phyloP scores from a whole-genome alignment of 805 yeast genomes.

The Kodamaea neixiangensis region DNA sequence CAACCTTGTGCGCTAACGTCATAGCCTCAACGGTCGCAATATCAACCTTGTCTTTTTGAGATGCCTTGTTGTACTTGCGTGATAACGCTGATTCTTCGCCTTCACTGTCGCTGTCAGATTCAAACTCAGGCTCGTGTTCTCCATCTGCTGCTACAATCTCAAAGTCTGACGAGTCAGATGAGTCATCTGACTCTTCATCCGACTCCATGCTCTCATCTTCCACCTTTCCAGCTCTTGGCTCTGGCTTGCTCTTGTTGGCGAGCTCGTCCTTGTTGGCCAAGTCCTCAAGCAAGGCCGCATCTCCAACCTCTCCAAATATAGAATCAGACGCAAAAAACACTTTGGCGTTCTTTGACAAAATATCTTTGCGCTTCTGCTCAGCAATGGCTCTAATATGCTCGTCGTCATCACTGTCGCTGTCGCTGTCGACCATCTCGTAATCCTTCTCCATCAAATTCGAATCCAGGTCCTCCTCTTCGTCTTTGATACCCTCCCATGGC shows the following conservation, averaged over 20 bases:
- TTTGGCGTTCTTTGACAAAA: constrained; percentile 37
- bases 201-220: constrained; percentile 8
- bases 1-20: constrained; percentile 97
- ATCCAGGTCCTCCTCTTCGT: constrained; percentile 44
- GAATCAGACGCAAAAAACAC: constrained; percentile 43
- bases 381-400: constrained; percentile 60
- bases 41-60: constrained; percentile 68
- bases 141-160: constrained; percentile 41
- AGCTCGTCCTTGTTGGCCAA: constrained; percentile 27
- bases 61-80: constrained; percentile 37
- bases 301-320: constrained; percentile 43
- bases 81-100: constrained; percentile 39
- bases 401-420: constrained; percentile 64
- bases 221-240: constrained; percentile 13
- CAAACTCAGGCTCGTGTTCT: constrained; percentile 33
- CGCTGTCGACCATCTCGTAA: constrained; percentile 45
- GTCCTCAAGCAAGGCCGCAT: constrained; percentile 50
- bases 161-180: constrained; percentile 45
- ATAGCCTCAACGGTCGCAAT: constrained; percentile 93
- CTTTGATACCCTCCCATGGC: constrained; percentile 72
- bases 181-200: constrained; percentile 41
- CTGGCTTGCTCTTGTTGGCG: constrained; percentile 17
- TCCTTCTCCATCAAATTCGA: constrained; percentile 41
- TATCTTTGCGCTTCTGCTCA: constrained; percentile 39
- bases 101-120: constrained; percentile 53